Evolutionary conservation across 345 rosid species (phyloP), one percentile per base, ranked within the genome.

Genomic region (Clausena lansium): DNA sequence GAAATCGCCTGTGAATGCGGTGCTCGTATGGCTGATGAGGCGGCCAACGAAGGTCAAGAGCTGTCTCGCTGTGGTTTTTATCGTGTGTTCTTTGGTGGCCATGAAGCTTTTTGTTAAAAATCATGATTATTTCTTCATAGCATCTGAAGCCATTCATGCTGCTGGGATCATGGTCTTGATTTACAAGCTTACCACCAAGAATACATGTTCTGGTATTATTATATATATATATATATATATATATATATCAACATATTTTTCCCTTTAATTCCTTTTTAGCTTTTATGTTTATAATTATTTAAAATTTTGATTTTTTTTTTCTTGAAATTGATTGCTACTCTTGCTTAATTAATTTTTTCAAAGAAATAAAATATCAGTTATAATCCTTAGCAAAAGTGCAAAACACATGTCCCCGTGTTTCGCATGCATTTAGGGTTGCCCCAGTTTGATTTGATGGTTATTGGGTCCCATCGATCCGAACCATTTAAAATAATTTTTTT

Each of bases 121-220:
- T 71, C 71, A 65, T 28, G 77, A 82, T 25, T 85, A 91, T 76
- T 89, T 93, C 73, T 93, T 88, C 32, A 9, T 91, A 68, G 92
- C 86, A 13, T 84, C 97, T 22, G 94, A 93, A 79, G 66, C 88
- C 30, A 77, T 88, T 81, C 97, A 93, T 75, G 88, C 85, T 59
- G 84, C 83, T 64, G 97, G 95, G 63, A 88, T 93, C 81, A 15
- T 85, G 3, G 89, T 86, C 81, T 83, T 93, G 83, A 85, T 85
- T 74, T 89, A 87, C 81, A 93, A 91, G 83, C 97, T 93, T 78
- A 82, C 82, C 24, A 86, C 85, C 66, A 87, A 87, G 80, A 91
- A 84, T 71, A 85, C 87, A 28, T 89, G 95, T 64, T 87, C 97
- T 20, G 97, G 95, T 93, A 84, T 17, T 2, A 30, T 30, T 30